Percentiles rank a stretch among this genome's conserved stretches.
Evolutionary conservation across 164 flowering plant species (phyloP).

Genomic region (Umbellularia californica): DNA sequence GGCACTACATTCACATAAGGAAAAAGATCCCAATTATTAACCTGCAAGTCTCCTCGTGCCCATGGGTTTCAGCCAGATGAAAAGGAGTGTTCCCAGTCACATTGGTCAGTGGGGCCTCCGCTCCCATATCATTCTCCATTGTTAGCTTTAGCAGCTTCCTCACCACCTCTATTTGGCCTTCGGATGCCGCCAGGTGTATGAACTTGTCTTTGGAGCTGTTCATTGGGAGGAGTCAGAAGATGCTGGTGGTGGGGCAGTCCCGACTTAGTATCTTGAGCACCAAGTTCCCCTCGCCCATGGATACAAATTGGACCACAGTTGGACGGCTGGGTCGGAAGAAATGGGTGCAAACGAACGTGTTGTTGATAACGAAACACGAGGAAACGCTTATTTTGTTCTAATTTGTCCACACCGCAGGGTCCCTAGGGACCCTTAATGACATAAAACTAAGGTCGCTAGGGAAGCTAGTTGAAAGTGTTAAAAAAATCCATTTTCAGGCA

Average conservation of each 20-base stretch:
- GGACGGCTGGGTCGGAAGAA: too few relatives aligned
- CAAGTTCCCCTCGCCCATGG: not conserved
- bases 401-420: too few relatives aligned
- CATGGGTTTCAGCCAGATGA: not conserved
- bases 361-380: too few relatives aligned
- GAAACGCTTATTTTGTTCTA: too few relatives aligned
- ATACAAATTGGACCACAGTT: too few relatives aligned
- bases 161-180: not conserved
- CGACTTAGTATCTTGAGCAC: not conserved
- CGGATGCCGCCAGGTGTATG: not conserved
- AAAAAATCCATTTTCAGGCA: too few relatives aligned
- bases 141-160: not conserved
- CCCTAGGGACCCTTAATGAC: too few relatives aligned
- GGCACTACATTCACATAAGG: too few relatives aligned
- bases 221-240: not conserved
- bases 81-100: not conserved
- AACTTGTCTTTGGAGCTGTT: not conserved
- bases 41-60: not conserved
- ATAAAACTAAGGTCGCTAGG: too few relatives aligned
- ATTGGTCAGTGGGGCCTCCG: not conserved
- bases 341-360: too few relatives aligned
- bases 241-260: not conserved
- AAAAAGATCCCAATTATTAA: too few relatives aligned
- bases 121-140: not conserved
- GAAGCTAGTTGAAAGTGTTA: too few relatives aligned